Evolutionary conservation across 2,329 filamentous ascomycete genomes (phyloP), one percentile per base, ranked within the genome.

Genomic region (Trichoderma koningiopsis): DNA sequence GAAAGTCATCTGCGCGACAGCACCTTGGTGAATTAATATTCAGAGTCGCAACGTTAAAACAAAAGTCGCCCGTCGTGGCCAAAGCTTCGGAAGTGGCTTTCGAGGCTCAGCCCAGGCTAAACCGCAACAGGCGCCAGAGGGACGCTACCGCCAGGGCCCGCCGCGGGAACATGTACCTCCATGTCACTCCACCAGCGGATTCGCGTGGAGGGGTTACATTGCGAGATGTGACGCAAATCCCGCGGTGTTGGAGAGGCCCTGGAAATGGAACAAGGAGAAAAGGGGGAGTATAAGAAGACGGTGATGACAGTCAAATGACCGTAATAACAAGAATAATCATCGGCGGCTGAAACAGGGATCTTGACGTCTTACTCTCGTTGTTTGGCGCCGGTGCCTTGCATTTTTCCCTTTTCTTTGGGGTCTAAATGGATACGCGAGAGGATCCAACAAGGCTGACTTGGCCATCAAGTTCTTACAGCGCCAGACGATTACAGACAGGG

Each of bases 161-260:
- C 33, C 11, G 13, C 31, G 22, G 22, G 22, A 47, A 8, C 52
- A 31, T 11, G 49, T 40, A 57, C 53, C 13, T 49, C 22, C 37
- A 33, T 57, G 47, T 57, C 58, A 58, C 66, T 52, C 35, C 49
- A 62, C 58, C n/a, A 37, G 37, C 24, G 37, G 49, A 62, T 68
- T 56, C 59, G n/a, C 47, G 49, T 58, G 52, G 67, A 68, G 37
- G 59, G 59, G 67, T 68, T 68, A 58, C 67, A 69, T 69, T 64
- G 67, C 49, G 40, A 69, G 33, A 60, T 68, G 65, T 53, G 57
- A 56, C 43, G 29, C 60, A 29, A 58, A 37, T 58, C 63, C 49
- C 63, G 63, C 63, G 27, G 47, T n/a, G 52, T 35, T 66, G 63
- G 43, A 53, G 63, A 4, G 47, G 43, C 3, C 61, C 33, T 55